A percentile compares a stretch with the other conserved stretches of the same genome.
phyloP scores from a whole-genome alignment of 495 filamentous ascomycete genomes.

The Podospora anserina region DNA sequence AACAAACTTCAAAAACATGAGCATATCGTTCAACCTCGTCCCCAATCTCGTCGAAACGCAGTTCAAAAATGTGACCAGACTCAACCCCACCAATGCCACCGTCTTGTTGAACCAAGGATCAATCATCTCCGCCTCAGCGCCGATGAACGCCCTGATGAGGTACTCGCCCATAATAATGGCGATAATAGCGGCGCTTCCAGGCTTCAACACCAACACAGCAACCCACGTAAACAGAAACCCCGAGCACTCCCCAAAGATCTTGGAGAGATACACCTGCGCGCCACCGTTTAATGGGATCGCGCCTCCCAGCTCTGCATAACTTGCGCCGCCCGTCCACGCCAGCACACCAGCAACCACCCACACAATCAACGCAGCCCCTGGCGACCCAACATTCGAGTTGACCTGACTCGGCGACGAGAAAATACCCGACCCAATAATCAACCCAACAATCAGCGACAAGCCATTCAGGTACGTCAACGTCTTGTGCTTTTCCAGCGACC shows the following conservation, averaged over 20 bases:
- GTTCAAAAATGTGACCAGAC: conserved; percentile 77
- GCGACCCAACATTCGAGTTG: conserved; percentile 87
- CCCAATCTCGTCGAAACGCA: conserved; percentile 86
- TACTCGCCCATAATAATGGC: conserved; percentile 98
- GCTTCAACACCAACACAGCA: conserved; percentile 89
- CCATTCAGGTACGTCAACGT: conserved; percentile 93
- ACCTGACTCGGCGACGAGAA: conserved; percentile 95
- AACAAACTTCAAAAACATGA: conserved; percentile 96
- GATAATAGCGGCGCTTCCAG: conserved; percentile 89
- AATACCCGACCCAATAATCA: conserved; percentile 97
- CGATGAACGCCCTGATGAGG: conserved; percentile 78
- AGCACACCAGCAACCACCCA: conserved; percentile 88
- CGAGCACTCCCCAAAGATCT: conserved; percentile 89
- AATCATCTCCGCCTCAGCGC: conserved; percentile 69
- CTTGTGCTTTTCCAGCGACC: conserved; percentile 89
- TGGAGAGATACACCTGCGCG: conserved; percentile 85
- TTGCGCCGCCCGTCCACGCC: conserved; percentile 94
- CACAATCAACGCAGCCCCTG: conserved; percentile 82
- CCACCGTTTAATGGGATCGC: conserved; percentile 96
- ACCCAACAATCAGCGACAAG: conserved; percentile 79
- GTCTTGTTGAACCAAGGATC: conserved; percentile 88
- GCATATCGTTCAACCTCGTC: conserved; percentile 77
- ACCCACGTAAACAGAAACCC: conserved; percentile 97
- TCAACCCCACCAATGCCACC: conserved; percentile 73
- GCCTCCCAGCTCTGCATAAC: conserved; percentile 92